These are phyloP conservation scores for Venturia aucupariae DNA, from an alignment of 2,329 filamentous ascomycete genomes.

Conservation along the genomic window DNA sequence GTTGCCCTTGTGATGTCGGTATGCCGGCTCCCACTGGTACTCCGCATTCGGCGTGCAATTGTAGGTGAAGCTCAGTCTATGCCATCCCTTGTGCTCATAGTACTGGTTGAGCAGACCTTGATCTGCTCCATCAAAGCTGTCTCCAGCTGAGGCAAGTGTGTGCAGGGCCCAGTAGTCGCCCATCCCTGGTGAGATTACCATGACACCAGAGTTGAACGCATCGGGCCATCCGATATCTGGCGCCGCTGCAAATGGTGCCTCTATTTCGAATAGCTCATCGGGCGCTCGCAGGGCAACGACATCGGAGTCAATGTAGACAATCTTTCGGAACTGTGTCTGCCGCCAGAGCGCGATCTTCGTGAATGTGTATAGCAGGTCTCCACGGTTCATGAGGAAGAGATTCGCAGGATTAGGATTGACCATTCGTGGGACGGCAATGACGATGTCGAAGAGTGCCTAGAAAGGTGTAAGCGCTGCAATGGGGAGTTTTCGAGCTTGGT, in stretches of 20 bases:
- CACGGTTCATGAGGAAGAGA: slow-evolving; percentile 82
- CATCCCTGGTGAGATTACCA: slow-evolving; percentile 80
- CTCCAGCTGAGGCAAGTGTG: slow-evolving; percentile 73
- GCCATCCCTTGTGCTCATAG: slow-evolving; percentile 66
- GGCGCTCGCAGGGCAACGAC: slow-evolving; percentile 83
- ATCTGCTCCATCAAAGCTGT: slow-evolving; percentile 95
- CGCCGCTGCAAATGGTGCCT: slow-evolving; percentile 57
- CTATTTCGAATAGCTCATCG: slow-evolving; percentile 76
- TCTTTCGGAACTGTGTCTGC: slow-evolving; percentile 78
- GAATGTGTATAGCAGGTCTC: slow-evolving; percentile 84
- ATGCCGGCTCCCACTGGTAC: slow-evolving; percentile 95
- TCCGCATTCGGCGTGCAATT: slow-evolving; percentile 95
- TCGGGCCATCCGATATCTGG: slow-evolving; percentile 98
- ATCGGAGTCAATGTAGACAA: slow-evolving; percentile 93
- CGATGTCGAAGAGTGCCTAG: slow-evolving; percentile 75
- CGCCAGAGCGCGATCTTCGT: slow-evolving; percentile 96
- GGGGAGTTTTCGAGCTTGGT: neutral
- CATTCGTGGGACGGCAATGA: slow-evolving; percentile 76
- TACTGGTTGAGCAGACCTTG: slow-evolving; percentile 94
- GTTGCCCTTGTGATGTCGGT: slow-evolving; percentile 80
- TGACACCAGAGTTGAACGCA: slow-evolving; percentile 94
- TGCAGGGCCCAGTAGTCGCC: slow-evolving; percentile 79
- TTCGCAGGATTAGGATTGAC: slow-evolving; percentile 70
- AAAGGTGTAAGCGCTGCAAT: slow-evolving; percentile 14
- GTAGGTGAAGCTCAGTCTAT: slow-evolving; percentile 88